Percentiles rank a stretch among this genome's conserved stretches.
Conservation (phyloP, 192 early-diverging fungal species). For the Umbelopsis sp. region DNA sequence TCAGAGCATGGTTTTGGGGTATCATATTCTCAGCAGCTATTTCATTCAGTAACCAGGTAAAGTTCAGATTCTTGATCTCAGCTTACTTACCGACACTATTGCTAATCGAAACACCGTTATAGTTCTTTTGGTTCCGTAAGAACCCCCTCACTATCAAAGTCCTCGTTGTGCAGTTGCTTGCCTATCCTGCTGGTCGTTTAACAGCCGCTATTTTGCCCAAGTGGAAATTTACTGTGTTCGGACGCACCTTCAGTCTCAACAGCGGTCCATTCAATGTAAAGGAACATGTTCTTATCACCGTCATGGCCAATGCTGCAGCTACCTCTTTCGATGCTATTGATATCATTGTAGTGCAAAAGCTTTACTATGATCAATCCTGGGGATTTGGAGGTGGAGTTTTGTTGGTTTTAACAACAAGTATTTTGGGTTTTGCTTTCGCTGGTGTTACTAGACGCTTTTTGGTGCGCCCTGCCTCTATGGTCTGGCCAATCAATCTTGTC, state of each 20-base stretch:
- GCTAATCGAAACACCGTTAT: constrained; percentile 1
- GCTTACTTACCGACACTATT: no score
- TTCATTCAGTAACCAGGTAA: constrained; percentile 69
- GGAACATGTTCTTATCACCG: constrained; percentile 83
- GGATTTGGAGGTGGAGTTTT: constrained; percentile 64
- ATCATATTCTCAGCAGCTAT: constrained; percentile 64
- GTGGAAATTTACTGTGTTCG: constrained; percentile 49
- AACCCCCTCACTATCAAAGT: constrained; percentile 72
- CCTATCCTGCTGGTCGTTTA: constrained; percentile 73
- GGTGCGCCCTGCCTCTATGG: constrained; percentile 48
- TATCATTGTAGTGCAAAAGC: constrained; percentile 66
- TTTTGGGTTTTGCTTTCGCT: constrained; percentile 50
- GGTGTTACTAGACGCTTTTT: constrained; percentile 44
- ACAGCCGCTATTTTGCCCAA: constrained; percentile 64
- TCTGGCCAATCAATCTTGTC: constrained; percentile 56
- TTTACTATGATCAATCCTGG: constrained; percentile 71
- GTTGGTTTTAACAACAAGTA: constrained; percentile 67
- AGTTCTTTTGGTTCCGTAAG: constrained; percentile 84
- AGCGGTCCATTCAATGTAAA: constrained; percentile 89
- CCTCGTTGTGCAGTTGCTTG: constrained; percentile 72
- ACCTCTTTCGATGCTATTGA: constrained; percentile 77
- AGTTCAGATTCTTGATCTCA: neutral
- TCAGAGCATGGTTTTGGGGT: constrained; percentile 75
- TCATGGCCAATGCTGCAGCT: constrained; percentile 72
- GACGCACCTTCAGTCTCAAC: constrained; percentile 60